These are phyloP conservation scores for Saussurea involucrata DNA, from an alignment of 129 eudicot genomes.

Conservation along the genomic window DNA sequence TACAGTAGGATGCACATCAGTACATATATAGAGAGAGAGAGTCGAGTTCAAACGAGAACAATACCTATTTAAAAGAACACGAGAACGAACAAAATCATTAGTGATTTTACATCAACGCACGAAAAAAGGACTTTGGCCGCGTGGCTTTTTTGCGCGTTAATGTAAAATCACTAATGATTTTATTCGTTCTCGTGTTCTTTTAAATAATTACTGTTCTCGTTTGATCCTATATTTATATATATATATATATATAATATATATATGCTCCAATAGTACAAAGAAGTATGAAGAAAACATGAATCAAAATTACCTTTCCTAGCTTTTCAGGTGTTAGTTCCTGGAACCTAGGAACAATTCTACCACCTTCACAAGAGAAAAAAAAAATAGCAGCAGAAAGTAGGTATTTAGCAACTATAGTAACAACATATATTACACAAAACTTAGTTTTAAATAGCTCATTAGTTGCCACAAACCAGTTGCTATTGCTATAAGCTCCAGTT, in stretches of 20 bases:
- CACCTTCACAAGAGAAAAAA: constrained; percentile 45
- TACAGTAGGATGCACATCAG: neutral
- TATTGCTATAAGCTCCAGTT: constrained; percentile 93
- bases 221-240: too few relatives aligned
- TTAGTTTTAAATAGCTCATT: neutral
- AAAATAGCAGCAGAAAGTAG: neutral
- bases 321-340: constrained; percentile 97
- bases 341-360: constrained; percentile 98
- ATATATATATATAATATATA: too few relatives aligned
- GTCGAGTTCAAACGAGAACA: too few relatives aligned
- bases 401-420: neutral
- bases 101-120: too few relatives aligned
- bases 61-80: too few relatives aligned
- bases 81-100: too few relatives aligned
- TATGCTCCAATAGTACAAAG: neutral
- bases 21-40: too few relatives aligned
- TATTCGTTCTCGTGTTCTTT: too few relatives aligned
- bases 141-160: too few relatives aligned
- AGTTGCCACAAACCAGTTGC: constrained; percentile 71
- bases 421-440: neutral
- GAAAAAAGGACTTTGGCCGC: too few relatives aligned
- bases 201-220: too few relatives aligned
- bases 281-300: neutral
- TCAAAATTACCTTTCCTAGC: constrained; percentile 66
- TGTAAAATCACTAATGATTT: too few relatives aligned